Evolutionary conservation across 805 yeast genomes (phyloP).

Genomic region (Torulaspora gathmanii): DNA sequence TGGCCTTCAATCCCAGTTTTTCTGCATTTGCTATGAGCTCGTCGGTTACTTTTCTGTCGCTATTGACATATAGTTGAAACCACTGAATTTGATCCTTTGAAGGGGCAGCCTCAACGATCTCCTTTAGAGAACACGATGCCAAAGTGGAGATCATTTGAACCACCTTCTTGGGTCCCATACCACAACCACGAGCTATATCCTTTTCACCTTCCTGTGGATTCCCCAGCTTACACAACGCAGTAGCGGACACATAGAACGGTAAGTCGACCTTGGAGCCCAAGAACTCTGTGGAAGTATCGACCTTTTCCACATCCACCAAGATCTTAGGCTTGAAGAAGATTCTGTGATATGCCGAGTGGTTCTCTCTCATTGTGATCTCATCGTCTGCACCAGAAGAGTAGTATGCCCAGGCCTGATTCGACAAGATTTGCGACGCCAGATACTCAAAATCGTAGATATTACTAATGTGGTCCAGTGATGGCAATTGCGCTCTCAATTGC

Average conservation of each 20-base stretch:
- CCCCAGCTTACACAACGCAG: constrained; percentile 88
- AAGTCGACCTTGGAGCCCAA: constrained; percentile 64
- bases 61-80: constrained; percentile 82
- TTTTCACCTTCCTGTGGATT: constrained; percentile 84
- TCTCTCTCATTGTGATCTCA: constrained; percentile 83
- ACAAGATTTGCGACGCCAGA: constrained; percentile 73
- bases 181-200: constrained; percentile 80
- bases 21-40: constrained; percentile 68
- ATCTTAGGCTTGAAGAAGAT: constrained; percentile 83
- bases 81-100: constrained; percentile 68
- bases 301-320: constrained; percentile 70
- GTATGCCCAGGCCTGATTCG: constrained; percentile 85
- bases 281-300: constrained; percentile 68
- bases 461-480: constrained; percentile 63
- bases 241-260: constrained; percentile 88
- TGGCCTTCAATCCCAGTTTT: constrained; percentile 67
- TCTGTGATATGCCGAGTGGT: constrained; percentile 83
- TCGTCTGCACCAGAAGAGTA: constrained; percentile 91
- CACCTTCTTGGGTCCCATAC: constrained; percentile 53
- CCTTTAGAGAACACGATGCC: constrained; percentile 85
- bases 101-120: constrained; percentile 64
- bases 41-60: constrained; percentile 62
- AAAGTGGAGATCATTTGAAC: constrained; percentile 88
- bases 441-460: constrained; percentile 84
- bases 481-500: constrained; percentile 45